phyloP scores from a whole-genome alignment of 164 flowering plant species.

The Berberis thunbergii region DNA sequence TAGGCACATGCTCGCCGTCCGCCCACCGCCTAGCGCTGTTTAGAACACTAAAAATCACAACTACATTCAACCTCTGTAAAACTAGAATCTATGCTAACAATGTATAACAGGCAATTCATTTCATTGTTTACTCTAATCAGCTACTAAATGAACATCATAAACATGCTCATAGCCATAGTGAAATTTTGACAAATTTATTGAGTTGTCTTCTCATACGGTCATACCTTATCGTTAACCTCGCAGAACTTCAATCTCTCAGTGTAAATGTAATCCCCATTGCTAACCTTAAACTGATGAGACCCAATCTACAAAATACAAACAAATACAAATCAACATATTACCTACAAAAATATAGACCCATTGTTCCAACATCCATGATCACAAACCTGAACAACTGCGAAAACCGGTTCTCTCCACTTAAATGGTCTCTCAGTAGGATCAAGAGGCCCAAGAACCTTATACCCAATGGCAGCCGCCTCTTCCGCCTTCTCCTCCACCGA shows the following conservation, averaged over 20 bases:
- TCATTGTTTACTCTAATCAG: too few species aligned
- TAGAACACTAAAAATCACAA: too few species aligned
- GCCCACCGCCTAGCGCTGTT: too few species aligned
- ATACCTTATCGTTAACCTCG: constrained; percentile 94
- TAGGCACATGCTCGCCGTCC: too few species aligned
- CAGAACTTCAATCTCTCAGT: constrained; percentile 81
- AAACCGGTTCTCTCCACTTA: constrained; percentile 67
- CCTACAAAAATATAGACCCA: neutral
- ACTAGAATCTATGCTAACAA: too few species aligned
- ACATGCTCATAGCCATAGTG: too few species aligned
- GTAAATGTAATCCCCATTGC: constrained; percentile 77
- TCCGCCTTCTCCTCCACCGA: constrained; percentile 53
- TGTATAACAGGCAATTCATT: too few species aligned
- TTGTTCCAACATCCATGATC: neutral
- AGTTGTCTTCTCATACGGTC: neutral
- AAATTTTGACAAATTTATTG: too few species aligned
- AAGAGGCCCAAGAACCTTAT: constrained; percentile 75
- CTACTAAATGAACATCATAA: too few species aligned
- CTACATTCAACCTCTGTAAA: too few species aligned
- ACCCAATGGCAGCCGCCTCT: constrained; percentile 87
- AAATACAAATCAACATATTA: constrained; percentile 1
- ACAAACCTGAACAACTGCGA: constrained; percentile 84
- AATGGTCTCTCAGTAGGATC: constrained; percentile 50
- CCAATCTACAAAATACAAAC: constrained; percentile 51
- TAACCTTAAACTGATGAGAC: constrained; percentile 96